Evolutionary conservation across 2,329 filamentous ascomycete species (phyloP).

Genomic region (Xylaria sp.): DNA sequence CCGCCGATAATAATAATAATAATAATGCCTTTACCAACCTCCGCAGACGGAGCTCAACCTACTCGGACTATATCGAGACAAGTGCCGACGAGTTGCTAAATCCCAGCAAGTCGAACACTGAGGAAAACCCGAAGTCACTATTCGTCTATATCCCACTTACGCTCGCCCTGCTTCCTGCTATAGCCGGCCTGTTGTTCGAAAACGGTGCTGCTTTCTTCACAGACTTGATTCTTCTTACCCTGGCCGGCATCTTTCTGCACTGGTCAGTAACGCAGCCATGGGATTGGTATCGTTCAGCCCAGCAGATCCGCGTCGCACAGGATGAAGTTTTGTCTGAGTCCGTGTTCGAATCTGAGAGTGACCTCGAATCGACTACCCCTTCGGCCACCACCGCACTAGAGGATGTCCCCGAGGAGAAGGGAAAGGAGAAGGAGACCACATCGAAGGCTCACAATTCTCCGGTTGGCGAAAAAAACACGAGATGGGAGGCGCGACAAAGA

Average conservation of each 20-base stretch:
- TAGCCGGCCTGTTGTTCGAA: slow-evolving; percentile 86
- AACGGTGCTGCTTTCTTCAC: slow-evolving; percentile 87
- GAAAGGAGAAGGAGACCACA: slow-evolving; percentile 34
- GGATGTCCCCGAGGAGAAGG: slow-evolving; percentile 60
- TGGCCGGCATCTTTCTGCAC: slow-evolving; percentile 88
- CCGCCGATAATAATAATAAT: slow-evolving; percentile 35
- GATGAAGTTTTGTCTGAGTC: slow-evolving; percentile 58
- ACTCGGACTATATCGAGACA: slow-evolving; percentile 77
- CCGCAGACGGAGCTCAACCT: slow-evolving; percentile 77
- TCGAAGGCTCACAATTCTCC: slow-evolving; percentile 26
- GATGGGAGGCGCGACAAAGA: slow-evolving; percentile 47
- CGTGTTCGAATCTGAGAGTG: slow-evolving; percentile 60
- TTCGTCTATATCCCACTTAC: slow-evolving; percentile 85
- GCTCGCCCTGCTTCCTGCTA: slow-evolving; percentile 84
- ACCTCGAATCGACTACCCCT: slow-evolving; percentile 49
- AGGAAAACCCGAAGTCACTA: slow-evolving; percentile 67
- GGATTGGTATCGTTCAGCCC: slow-evolving; percentile 81
- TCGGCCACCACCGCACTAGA: slow-evolving; percentile 50
- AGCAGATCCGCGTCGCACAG: slow-evolving; percentile 65
- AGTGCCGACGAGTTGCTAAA: slow-evolving; percentile 78
- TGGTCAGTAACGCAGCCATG: slow-evolving; percentile 93
- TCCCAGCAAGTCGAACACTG: slow-evolving; percentile 55
- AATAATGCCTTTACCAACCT: slow-evolving; percentile 45
- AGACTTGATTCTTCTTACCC: slow-evolving; percentile 81
- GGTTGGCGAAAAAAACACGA: slow-evolving; percentile 25